These are phyloP conservation scores for Exophiala sp. DNA, from an alignment of 2,329 filamentous ascomycete genomes.

Conservation along the genomic window DNA sequence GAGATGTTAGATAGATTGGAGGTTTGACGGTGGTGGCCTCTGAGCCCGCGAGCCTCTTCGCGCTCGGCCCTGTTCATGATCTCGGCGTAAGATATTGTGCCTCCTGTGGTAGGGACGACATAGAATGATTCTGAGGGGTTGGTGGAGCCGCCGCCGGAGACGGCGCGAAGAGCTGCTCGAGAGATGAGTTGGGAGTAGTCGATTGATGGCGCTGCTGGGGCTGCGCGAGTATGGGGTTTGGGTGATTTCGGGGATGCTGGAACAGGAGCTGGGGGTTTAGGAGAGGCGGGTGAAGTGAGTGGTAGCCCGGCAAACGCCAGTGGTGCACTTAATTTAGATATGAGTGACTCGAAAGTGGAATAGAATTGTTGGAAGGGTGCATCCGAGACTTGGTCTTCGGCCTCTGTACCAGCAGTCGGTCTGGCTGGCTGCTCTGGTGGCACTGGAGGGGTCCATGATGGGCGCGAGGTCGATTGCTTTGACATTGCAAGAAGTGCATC, in stretches of 20 bases:
- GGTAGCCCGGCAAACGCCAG: conserved; percentile 91
- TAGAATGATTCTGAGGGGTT: conserved; percentile 76
- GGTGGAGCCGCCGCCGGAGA: conserved; percentile 58
- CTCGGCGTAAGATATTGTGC: conserved; percentile 87
- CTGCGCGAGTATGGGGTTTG: conserved; percentile 10
- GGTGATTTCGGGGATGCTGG: conserved; percentile 8
- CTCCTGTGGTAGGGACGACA: conserved; percentile 85
- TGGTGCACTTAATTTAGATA: conserved; percentile 84
- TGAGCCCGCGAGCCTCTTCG: conserved; percentile 35
- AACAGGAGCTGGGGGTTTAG: conserved; percentile 16
- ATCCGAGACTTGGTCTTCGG: conserved; percentile 47
- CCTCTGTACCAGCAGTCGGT: conserved; percentile 31
- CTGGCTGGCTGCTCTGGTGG: conserved; percentile 30
- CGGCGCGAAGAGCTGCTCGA: conserved; percentile 74
- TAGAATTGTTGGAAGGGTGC: conserved; percentile 91
- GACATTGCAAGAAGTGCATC: conserved; percentile 7
- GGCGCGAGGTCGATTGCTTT: conserved; percentile 10
- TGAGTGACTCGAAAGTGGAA: conserved; percentile 80
- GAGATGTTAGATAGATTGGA: conserved; percentile 57
- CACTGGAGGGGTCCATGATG: conserved; percentile 28
- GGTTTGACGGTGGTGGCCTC: conserved; percentile 30
- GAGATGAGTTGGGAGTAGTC: conserved; percentile 84
- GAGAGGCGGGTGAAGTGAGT: conserved; percentile 49
- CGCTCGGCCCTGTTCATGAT: conserved; percentile 63
- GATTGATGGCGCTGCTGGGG: conserved; percentile 48